phyloP scores from a whole-genome alignment of 495 filamentous ascomycete species.

The Talaromyces adpressus region DNA sequence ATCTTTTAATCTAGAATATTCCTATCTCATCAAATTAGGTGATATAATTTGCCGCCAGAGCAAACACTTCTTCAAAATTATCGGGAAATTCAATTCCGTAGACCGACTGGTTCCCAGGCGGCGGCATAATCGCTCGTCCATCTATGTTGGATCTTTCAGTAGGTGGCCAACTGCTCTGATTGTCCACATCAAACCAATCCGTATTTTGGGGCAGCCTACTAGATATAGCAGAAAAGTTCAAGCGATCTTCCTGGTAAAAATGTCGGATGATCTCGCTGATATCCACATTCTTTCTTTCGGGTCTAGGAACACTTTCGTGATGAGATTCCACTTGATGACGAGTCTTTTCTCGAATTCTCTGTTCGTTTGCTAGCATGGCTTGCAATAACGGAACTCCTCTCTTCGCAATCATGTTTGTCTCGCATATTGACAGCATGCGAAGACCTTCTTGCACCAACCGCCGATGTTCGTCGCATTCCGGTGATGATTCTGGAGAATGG shows the following conservation, averaged over 20 bases:
- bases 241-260: constrained; percentile 13
- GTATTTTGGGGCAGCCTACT: neutral
- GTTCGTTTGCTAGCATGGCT: constrained; percentile 18
- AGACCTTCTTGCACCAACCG: constrained; percentile 26
- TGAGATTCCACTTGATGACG: neutral
- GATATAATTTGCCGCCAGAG: constrained; percentile 1
- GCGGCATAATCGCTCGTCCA: neutral
- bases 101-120: neutral
- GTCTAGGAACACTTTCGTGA: neutral
- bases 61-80: constrained; percentile 2
- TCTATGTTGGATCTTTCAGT: neutral
- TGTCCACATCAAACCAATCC: neutral
- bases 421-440: constrained; percentile 18
- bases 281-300: neutral
- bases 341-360: neutral
- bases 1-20: neutral
- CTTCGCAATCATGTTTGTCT: constrained; percentile 27
- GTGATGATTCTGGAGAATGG: constrained; percentile 22
- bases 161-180: constrained; percentile 2
- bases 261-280: constrained; percentile 12
- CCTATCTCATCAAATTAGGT: neutral
- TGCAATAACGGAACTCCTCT: constrained; percentile 22
- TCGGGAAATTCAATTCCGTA: constrained; percentile 3
- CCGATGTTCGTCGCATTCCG: constrained; percentile 25
- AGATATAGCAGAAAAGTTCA: neutral